Conservation (phyloP, 495 filamentous ascomycete species). For the Aspergillus ostianus region DNA sequence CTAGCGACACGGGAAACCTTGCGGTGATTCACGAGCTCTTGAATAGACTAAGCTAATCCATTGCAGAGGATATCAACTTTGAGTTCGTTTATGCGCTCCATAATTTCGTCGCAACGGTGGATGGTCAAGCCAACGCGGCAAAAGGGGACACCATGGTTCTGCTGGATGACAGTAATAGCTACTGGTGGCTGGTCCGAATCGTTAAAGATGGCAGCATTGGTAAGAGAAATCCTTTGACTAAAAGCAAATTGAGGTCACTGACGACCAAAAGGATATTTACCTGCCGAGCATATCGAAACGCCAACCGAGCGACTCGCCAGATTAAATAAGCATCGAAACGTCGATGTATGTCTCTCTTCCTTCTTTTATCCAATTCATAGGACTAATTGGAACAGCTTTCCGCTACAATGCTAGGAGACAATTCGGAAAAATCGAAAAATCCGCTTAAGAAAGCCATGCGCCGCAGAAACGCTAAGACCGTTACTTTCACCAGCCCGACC, state of each 20-base stretch:
- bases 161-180: constrained; percentile 98
- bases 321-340: constrained; percentile 96
- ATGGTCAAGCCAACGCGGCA: constrained; percentile 95
- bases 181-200: constrained; percentile 98
- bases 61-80: constrained; percentile 97
- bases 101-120: constrained; percentile 95
- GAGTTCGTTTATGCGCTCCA: constrained; percentile 98
- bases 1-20: constrained; percentile 18
- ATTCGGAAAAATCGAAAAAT: constrained; percentile 83
- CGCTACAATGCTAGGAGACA: constrained; percentile 90
- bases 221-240: constrained; percentile 37
- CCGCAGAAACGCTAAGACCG: constrained; percentile 82
- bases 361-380: neutral
- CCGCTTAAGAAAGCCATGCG: constrained; percentile 87
- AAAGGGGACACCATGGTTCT: constrained; percentile 99
- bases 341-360: constrained; percentile 67
- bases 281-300: constrained; percentile 98
- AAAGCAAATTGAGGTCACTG: constrained; percentile 15
- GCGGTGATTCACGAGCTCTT: neutral
- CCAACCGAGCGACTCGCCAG: constrained; percentile 91
- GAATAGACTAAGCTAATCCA: constrained; percentile 56
- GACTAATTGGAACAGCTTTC: constrained; percentile 63
- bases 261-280: constrained; percentile 72
- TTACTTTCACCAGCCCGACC: constrained; percentile 81
- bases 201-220: constrained; percentile 98